Conservation (phyloP, 2,329 filamentous ascomycete species). For the Chaetomium olivaceum region DNA sequence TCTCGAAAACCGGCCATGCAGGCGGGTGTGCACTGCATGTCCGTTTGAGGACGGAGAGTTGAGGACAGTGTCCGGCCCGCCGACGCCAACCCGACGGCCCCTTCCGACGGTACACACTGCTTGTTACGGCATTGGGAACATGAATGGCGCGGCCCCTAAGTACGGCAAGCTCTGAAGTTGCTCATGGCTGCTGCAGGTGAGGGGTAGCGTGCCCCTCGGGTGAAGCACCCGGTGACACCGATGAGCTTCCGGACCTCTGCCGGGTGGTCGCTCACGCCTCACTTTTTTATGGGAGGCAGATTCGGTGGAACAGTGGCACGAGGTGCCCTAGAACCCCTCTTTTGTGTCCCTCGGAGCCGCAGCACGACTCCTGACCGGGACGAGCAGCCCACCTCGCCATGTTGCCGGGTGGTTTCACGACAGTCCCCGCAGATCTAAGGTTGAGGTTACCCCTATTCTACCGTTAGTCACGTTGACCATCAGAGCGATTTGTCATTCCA, state of each 20-base stretch:
- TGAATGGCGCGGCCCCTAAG: slow-evolving; percentile 10
- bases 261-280: slow-evolving; percentile 6
- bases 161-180: neutral
- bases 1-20: neutral
- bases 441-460: neutral
- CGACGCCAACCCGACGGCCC: neutral
- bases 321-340: neutral
- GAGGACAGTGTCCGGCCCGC: neutral
- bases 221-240: slow-evolving; percentile 5
- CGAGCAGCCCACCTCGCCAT: neutral
- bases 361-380: neutral
- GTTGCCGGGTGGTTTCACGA: neutral
- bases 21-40: neutral
- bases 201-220: slow-evolving; percentile 4
- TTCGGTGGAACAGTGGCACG: slow-evolving; percentile 6
- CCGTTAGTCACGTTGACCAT: neutral
- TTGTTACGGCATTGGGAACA: neutral
- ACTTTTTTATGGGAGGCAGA: slow-evolving; percentile 3
- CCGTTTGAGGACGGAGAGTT: too few species aligned
- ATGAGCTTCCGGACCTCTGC: neutral
- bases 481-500: neutral
- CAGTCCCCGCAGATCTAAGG: slow-evolving; percentile 6
- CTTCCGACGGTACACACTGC: slow-evolving; percentile 4
- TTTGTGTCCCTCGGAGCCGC: neutral
- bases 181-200: neutral